Conservation (phyloP, 73 alveolate genomes). For the Symbiodinium pilosum region DNA sequence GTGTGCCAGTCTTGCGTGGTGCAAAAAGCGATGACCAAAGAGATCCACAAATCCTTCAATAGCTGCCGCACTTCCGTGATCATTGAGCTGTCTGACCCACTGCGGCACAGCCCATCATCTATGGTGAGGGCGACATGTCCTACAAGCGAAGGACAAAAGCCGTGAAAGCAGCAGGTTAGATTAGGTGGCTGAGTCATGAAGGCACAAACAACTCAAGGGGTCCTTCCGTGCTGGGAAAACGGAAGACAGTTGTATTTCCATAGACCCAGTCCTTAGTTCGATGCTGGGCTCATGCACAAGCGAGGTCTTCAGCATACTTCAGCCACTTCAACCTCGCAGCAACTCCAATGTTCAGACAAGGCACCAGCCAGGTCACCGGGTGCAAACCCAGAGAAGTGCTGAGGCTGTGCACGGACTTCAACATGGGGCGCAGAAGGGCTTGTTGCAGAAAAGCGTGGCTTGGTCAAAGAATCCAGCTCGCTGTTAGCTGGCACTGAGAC, state of each 20-base stretch:
- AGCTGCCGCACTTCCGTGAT: constrained; percentile 30
- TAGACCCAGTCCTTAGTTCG: constrained; percentile 39
- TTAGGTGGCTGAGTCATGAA: no score
- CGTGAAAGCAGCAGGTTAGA: no score
- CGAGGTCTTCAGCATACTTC: no score
- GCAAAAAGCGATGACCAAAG: no score
- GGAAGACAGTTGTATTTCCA: constrained; percentile 65
- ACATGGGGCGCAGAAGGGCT: constrained; percentile 12
- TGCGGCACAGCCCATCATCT: constrained; percentile 62
- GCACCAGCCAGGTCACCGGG: constrained; percentile 56
- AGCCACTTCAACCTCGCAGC: neutral
- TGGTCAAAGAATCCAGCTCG: no score
- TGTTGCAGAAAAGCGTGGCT: no score
- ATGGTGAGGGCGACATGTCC: constrained; percentile 77
- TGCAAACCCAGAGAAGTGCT: constrained; percentile 27
- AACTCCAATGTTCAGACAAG: neutral
- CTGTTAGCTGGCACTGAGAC: no score
- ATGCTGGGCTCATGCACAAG: no score
- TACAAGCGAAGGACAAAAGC: neutral
- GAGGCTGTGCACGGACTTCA: constrained; percentile 37
- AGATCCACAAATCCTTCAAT: constrained; percentile 50
- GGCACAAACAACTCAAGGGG: no score
- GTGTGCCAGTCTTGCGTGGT: no score
- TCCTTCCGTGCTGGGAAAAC: constrained; percentile 11
- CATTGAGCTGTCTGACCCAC: constrained; percentile 27